Base-by-base conservation (phyloP, 352 stramenopile species). In the Phytopythium sindhum region DNA sequence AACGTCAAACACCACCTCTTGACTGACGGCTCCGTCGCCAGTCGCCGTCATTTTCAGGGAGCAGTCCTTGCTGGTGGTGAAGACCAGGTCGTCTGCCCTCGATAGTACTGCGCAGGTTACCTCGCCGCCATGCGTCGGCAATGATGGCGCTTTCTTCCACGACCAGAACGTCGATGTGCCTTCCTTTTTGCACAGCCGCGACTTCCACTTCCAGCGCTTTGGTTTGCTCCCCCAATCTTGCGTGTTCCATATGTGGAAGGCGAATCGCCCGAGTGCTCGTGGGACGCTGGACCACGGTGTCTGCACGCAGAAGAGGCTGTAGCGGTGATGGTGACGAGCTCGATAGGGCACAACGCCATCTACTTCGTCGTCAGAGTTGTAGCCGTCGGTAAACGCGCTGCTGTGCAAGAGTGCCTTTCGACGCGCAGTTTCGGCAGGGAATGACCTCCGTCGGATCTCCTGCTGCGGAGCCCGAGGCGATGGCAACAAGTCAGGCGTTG, bases 61-160 rank as follows among this genome's bases (percentile, higher is more conserved):
- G 23, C 75, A 80, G 66, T 95, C 83, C 37, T 91, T 89, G 52
- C 77, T 88, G 7, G 84, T 87, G 8, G 85, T 84, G 52, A 88
- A 86, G n/a, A 93, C 48, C 42, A 66, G 71, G 14, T 64, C 42
- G 23, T 69, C 68, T 31, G 90, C 72, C 33, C 77, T 78, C 7
- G 84, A 83, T 9, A 95, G 64, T 28, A 90, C 75, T 0, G 69
- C 70, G 23, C 73, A 88, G 15, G 85, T 91, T 61, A 93, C 73
- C 57, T 90, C 84, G 33, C 81, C 69, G 10, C 70, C 68, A 56
- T 93, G 83, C n/a, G 89, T 39, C 11, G 73, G 58, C 42, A 71
- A 65, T 0, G 73, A 65, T 0, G 66, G 70, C 19, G 70, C 70
- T 57, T 88, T 66, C 17, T 75, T 81, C 86, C 85, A 94, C 14